phyloP scores from a whole-genome alignment of 768 basidiomycete genomes.

The Trametes cubensis region DNA sequence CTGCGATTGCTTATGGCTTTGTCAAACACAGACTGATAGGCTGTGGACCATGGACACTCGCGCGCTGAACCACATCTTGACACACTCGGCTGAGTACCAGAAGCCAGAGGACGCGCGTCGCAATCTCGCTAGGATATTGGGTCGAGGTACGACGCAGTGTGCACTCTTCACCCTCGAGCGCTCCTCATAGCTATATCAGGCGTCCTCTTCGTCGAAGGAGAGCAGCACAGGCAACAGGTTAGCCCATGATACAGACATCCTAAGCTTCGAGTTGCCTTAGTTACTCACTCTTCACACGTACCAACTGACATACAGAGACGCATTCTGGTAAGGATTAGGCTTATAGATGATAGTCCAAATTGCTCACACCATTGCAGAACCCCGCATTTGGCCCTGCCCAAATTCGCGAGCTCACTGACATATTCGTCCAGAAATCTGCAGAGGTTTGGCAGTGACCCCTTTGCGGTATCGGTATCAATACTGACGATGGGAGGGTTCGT shows the following conservation, averaged over 20 bases:
- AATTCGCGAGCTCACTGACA: conserved; percentile 56
- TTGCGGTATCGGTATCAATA: not conserved
- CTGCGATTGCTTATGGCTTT: not conserved
- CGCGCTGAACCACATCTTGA: conserved; percentile 68
- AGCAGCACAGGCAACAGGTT: conserved; percentile 44
- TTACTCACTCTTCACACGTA: no score
- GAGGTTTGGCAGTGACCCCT: conserved; percentile 38
- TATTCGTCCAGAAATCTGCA: conserved; percentile 58
- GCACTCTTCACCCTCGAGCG: not conserved
- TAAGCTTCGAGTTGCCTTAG: no score
- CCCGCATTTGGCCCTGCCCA: conserved; percentile 66
- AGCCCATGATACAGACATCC: no score
- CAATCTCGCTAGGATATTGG: conserved; percentile 45
- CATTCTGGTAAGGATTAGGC: conserved; percentile 32
- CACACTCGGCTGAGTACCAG: conserved; percentile 57
- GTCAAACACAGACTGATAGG: conserved; percentile 1
- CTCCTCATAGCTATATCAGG: conserved; percentile 37
- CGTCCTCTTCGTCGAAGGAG: conserved; percentile 48
- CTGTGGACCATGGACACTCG: conserved; percentile 49
- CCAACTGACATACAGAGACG: conserved; percentile 12
- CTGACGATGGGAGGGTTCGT: not conserved
- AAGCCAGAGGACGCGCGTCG: conserved; percentile 51
- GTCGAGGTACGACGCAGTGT: conserved; percentile 33
- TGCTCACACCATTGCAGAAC: conserved; percentile 43
- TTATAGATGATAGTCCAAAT: not conserved